These are phyloP conservation scores for Candida qinlingensis DNA, from an alignment of 805 yeast genomes.

Conservation along the genomic window DNA sequence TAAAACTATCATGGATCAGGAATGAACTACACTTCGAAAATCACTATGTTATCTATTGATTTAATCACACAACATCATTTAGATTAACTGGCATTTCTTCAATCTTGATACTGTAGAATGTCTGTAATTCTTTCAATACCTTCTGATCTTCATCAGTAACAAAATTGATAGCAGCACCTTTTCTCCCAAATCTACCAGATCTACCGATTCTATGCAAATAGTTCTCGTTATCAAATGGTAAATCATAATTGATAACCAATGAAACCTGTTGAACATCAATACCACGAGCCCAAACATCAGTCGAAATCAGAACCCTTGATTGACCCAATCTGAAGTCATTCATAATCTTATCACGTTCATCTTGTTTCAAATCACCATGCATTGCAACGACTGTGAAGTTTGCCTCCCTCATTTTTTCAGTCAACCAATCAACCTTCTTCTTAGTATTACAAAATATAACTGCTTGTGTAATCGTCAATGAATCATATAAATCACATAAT, in stretches of 20 bases:
- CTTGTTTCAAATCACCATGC: constrained; percentile 97
- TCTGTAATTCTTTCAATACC: constrained; percentile 69
- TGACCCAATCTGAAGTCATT: constrained; percentile 91
- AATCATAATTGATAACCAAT: constrained; percentile 89
- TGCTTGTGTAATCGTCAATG: constrained; percentile 92
- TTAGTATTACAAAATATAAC: constrained; percentile 98
- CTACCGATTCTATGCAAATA: constrained; percentile 97
- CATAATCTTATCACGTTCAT: constrained; percentile 93
- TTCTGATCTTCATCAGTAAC: constrained; percentile 75
- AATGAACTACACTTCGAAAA: neutral
- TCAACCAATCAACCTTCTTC: constrained; percentile 87
- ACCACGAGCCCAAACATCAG: constrained; percentile 98
- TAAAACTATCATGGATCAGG: constrained; percentile 3
- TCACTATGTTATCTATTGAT: neutral
- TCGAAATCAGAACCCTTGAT: constrained; percentile 89
- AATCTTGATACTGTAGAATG: constrained; percentile 68
- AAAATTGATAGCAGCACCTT: constrained; percentile 96
- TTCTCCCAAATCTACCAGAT: constrained; percentile 97
- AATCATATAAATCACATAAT: constrained; percentile 89
- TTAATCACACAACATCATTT: constrained; percentile 35
- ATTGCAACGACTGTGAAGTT: constrained; percentile 92
- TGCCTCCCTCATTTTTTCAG: constrained; percentile 69
- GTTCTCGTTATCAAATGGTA: constrained; percentile 90
- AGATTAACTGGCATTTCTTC: constrained; percentile 77
- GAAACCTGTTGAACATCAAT: constrained; percentile 98